phyloP scores from a whole-genome alignment of 768 basidiomycete species.

The Boletales sp. region DNA sequence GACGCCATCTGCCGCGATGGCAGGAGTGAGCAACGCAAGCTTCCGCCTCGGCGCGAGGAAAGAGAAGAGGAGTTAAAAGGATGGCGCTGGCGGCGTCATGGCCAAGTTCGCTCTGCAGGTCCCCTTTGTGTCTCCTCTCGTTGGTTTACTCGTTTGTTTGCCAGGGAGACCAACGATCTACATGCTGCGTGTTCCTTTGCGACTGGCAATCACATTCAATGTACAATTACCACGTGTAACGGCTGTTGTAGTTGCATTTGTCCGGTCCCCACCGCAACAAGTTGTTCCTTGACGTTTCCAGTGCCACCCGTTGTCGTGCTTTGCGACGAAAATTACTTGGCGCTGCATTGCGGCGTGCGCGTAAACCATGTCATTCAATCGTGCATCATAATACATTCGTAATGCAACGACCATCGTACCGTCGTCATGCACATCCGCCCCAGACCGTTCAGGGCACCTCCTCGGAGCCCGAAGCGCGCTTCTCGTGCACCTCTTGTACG shows the following conservation, averaged over 20 bases:
- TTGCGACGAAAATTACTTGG: too few relatives aligned
- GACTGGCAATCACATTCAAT: slow-evolving; percentile 73
- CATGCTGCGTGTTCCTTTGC: slow-evolving; percentile 80
- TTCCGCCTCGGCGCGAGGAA: too few relatives aligned
- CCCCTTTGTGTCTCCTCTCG: neutral
- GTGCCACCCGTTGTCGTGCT: too few relatives aligned
- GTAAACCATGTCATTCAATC: too few relatives aligned
- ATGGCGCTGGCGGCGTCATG: slow-evolving; percentile 92
- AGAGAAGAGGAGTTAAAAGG: too few relatives aligned
- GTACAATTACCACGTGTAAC: slow-evolving; percentile 76
- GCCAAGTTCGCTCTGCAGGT: slow-evolving; percentile 80
- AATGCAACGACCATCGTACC: too few relatives aligned
- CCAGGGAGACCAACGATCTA: slow-evolving; percentile 92
- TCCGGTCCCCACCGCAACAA: slow-evolving; percentile 71
- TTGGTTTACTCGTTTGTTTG: slow-evolving; percentile 6
- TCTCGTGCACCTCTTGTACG: slow-evolving; percentile 15
- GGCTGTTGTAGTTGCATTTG: slow-evolving; percentile 79
- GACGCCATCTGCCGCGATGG: slow-evolving; percentile 62
- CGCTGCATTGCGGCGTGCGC: too few relatives aligned
- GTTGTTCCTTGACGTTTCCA: too few relatives aligned
- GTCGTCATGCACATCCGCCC: too few relatives aligned
- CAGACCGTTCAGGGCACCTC: slow-evolving; percentile 4
- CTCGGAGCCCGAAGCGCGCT: slow-evolving; percentile 20
- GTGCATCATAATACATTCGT: too few relatives aligned
- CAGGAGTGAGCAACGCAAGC: too few relatives aligned